Evolutionary conservation across 140 eudicot species (phyloP).

Genomic region (Anethum foeniculum): DNA sequence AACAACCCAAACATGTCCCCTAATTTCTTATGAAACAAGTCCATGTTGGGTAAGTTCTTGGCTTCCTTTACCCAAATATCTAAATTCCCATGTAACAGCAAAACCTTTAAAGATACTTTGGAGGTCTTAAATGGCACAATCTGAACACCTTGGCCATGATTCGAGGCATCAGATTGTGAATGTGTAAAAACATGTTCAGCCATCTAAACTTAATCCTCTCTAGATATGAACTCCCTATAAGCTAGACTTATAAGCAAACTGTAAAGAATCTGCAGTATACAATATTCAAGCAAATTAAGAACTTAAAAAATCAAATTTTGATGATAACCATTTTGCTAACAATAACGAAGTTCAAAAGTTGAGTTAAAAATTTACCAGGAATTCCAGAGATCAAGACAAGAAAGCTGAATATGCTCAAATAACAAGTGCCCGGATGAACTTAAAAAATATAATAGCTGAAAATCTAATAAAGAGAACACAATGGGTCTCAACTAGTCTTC

Average conservation of each 20-base stretch:
- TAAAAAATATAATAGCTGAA: background rate
- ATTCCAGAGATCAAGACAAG: background rate
- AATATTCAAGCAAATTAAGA: background rate
- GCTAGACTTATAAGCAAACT: background rate
- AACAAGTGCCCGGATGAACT: background rate
- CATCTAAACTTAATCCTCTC: constrained; percentile 16
- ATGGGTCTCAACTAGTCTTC: background rate
- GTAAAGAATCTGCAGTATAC: background rate
- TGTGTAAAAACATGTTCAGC: constrained; percentile 29
- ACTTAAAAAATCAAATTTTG: background rate
- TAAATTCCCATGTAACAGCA: constrained; percentile 72
- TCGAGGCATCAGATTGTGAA: constrained; percentile 44
- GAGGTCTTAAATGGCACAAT: constrained; percentile 58
- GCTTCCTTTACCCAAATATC: constrained; percentile 85
- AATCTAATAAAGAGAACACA: background rate
- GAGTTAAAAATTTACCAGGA: background rate
- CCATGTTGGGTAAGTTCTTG: constrained; percentile 78
- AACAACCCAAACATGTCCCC: constrained; percentile 32
- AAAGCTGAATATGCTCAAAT: background rate
- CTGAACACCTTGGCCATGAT: constrained; percentile 63
- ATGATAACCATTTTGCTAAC: background rate
- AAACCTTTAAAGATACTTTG: constrained; percentile 35
- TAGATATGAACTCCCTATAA: background rate
- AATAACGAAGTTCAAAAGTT: background rate
- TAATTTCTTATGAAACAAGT: constrained; percentile 60